Base-by-base conservation (phyloP, 441 rosid species). In the Kokia cookei region DNA sequence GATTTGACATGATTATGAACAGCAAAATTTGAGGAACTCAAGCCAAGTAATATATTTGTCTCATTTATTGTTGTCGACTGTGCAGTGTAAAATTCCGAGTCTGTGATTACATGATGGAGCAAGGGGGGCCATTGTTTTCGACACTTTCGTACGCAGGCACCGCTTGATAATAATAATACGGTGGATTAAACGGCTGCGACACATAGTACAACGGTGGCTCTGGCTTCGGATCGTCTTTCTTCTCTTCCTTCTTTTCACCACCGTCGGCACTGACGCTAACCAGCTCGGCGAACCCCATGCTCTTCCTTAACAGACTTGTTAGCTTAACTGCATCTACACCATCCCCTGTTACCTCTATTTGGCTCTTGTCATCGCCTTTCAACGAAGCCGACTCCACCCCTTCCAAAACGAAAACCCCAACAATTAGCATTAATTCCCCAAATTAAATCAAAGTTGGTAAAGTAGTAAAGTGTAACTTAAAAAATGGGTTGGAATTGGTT, bases 271-370 rank as follows among this genome's bases (percentile, higher is more conserved):
- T 43, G 2, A 83, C 85, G 65, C 81, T 84, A 29, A 85, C 82
- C 71, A 87, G 76, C 54, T 82, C 88, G 0, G 97, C 86, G 58
- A 19, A 7, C 1, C 92, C 92, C 0, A 89, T 50, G 0, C 66
- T 73, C 62, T 82, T 85, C 69, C 89, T 77, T 6, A 89, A 75
- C 71, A 7, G 47, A 60, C 14, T 69, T 19, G 86, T 77, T 3
- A 92, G 79, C 14, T 14, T 2, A 12, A 75, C 87, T 13, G 88
- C 58, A 29, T 84, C 84, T 0, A 90, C 76, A 48, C 77, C 86
- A 0, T 73, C 85, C 24, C 95, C 95, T 0, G 68, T 82, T 22
- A 89, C 81, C 76, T 87, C 90, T 57, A 90, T 86, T 65, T 85
- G 88, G 82, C 73, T 77, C 82, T 80, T 83, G 64, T 85, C 88